Evolutionary conservation across 495 filamentous ascomycete genomes (phyloP), one percentile per base, ranked within the genome.

Genomic region (Talaromyces stipitatus): DNA sequence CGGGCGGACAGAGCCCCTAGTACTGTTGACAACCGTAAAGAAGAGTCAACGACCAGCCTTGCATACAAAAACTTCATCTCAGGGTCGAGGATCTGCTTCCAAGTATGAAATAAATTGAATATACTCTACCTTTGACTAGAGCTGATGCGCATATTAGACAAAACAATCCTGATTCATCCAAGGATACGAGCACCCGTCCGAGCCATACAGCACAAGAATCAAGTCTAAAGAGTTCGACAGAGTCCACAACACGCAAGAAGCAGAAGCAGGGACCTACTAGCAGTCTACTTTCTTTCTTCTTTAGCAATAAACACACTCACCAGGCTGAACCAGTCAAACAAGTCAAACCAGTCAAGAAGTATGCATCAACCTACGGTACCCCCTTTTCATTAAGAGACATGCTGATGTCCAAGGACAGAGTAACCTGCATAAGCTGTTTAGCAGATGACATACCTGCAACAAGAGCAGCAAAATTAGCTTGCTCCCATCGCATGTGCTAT

Each of bases 401-500:
- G 6, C 48, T 55, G n/a, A 55, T 28, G 8, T 51, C 7, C 16
- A 2, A 18, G 14, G 7, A 8, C 53, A 89, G 86, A 56, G 76
- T 84, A 28, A 77, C 84, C 63, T 92, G 89, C 57, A 67, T 90
- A 16, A 82, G 79, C 23, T 94, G 89, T 69, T 67, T 84, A 62
- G 79, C 83, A 30, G 79, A 86, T 50, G 81, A 85, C 56, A 64
- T 83, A 3, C 80, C 83, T 1, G 62, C 74, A 38, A 73, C 74
- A 51, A 80, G 83, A 68, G 79, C 82, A 20, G 85, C 82, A 18
- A 86, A 86, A 61, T 80, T 92, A 38, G 77, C 81, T 56, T 95
- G 90, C 64, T 80, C 79, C 23, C 90, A 95, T 64, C 81, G 81
- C 41, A 91, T 89, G 86, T 95, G 90, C 67, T 72, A 86, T 55